Base-by-base conservation (phyloP, 352 stramenopile genomes). In the Phytophthora chlamydospora region DNA sequence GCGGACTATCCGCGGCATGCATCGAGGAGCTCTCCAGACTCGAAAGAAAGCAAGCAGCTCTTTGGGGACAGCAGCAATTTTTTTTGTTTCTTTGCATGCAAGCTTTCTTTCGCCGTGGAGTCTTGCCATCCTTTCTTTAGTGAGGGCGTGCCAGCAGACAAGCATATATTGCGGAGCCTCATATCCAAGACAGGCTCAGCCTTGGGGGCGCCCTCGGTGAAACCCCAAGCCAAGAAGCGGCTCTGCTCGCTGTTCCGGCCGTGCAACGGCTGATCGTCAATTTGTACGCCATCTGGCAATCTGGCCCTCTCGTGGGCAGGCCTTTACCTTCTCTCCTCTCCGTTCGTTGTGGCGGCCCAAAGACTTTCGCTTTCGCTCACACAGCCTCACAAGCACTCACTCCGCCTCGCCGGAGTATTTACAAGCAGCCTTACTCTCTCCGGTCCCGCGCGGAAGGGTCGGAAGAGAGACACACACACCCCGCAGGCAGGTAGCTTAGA, bases 351-450 rank as follows among this genome's bases (percentile, higher is more conserved):
- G 16, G 17, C 40, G 17, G 12, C 43, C n/a, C 43, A 33, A 54
- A 19, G 52, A 65, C 65, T 69, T 73, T 47, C 59, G 52, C 46
- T 51, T 46, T 69, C 50, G 17, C 16, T 24, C 21, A 32, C 56
- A 72, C 34, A 35, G 29, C 44, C 19, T 47, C 38, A 59, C 31
- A 51, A 61, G 36, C 32, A 43, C 31, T 66, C 43, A 73, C 59
- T 73, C 66, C 60, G 49, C 21, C 50, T 3, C 21, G 47, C 19
- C 27, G 60, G 60, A 70, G 65, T 73, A 69, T 62, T 60, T 21
- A 58, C 47, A 45, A 65, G 51, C 38, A 35, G 11, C 29, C 14
- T 45, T 47, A 44, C 34, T 27, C 24, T 47, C 21, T 9, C 21
- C 16, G 16, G 12, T 19, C 42, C 14, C 6, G 16, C 7, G 17